Evolutionary conservation across 1,139 yeast species (phyloP).

Genomic region (Pichia sp.): DNA sequence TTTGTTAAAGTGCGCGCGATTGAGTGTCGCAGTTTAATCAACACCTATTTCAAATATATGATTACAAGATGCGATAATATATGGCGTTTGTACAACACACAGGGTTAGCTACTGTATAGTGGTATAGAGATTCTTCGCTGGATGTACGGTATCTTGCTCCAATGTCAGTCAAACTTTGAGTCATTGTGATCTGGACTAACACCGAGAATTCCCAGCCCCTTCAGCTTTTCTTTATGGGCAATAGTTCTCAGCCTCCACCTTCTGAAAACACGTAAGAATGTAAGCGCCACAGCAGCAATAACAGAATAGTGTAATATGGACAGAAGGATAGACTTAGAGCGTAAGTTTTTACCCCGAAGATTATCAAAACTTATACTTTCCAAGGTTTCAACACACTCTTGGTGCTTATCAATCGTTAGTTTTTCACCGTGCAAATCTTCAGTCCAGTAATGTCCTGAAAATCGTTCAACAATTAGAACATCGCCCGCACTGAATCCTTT

Average conservation of each 20-base stretch:
- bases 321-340: neutral
- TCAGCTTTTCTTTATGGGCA: conserved; percentile 10
- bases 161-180: conserved; percentile 11
- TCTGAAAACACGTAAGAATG: neutral
- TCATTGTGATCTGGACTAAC: conserved; percentile 9
- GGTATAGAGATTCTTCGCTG: too few species aligned
- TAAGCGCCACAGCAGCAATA: neutral
- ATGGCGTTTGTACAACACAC: too few species aligned
- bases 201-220: conserved; percentile 16
- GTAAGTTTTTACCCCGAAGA: conserved; percentile 4
- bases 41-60: too few species aligned
- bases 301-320: neutral
- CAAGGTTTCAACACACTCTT: conserved; percentile 12
- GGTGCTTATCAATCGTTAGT: conserved; percentile 10
- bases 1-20: too few species aligned
- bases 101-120: too few species aligned
- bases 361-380: conserved; percentile 8
- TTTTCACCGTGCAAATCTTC: conserved; percentile 7
- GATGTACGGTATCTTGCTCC: too few species aligned
- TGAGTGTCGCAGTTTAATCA: too few species aligned
- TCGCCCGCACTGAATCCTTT: conserved; percentile 39
- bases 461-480: conserved; percentile 32
- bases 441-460: conserved; percentile 22
- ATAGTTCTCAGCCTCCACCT: neutral
- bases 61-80: too few species aligned